Evolutionary conservation across 2,329 filamentous ascomycete species (phyloP).

Genomic region (Emergomyces pasteurianus): DNA sequence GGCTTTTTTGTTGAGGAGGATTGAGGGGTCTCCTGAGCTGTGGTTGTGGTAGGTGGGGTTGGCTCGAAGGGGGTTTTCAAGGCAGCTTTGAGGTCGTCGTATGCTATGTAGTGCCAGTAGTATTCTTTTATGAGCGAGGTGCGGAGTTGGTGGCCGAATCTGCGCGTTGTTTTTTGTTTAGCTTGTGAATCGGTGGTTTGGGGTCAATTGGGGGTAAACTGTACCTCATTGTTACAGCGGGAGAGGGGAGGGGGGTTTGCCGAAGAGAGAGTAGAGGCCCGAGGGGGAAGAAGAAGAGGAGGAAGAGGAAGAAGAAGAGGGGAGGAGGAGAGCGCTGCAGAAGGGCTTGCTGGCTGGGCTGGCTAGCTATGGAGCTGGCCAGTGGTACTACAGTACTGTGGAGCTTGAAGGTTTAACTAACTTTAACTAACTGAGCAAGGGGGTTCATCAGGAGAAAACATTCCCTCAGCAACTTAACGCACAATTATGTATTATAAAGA

Average conservation of each 20-base stretch:
- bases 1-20: too few relatives aligned
- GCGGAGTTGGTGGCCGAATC: conserved; percentile 92
- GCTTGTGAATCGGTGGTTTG: neutral
- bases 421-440: too few relatives aligned
- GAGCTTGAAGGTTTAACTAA: neutral
- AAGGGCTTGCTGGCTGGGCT: neutral
- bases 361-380: too few relatives aligned
- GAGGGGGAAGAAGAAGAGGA: too few relatives aligned
- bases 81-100: conserved; percentile 81
- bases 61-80: conserved; percentile 60
- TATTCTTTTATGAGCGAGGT: conserved; percentile 95
- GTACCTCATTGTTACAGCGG: neutral
- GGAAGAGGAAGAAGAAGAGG: neutral
- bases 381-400: too few relatives aligned
- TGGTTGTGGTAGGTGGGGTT: neutral
- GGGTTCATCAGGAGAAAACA: too few relatives aligned
- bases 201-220: neutral
- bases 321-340: neutral
- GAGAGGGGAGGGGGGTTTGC: too few relatives aligned
- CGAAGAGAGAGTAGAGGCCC: neutral
- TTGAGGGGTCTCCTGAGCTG: neutral
- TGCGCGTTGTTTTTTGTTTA: conserved; percentile 17
- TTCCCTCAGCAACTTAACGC: too few relatives aligned
- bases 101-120: conserved; percentile 96
- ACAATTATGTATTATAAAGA: too few relatives aligned